Evolutionary conservation across 2,329 filamentous ascomycete species (phyloP), one percentile per base, ranked within the genome.

Genomic region (Ophiostoma sp.): DNA sequence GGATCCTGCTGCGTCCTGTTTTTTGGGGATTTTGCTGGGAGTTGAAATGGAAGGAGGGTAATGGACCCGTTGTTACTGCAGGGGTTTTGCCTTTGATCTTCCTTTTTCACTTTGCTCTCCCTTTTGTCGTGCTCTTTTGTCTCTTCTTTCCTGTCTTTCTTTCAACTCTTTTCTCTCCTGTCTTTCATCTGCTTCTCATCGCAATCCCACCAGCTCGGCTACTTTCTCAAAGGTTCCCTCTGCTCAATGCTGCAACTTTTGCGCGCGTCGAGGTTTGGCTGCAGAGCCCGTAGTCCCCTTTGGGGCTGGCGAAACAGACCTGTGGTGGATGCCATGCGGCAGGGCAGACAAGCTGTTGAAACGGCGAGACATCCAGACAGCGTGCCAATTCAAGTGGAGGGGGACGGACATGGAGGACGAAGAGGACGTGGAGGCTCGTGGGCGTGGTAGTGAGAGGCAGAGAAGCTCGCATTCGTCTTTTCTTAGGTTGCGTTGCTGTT

Each of bases 231-330:
- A 52, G 2, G 50, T n/a, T 19, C 9, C 11, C 12, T 33, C n/a
- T 42, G 33, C 59, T 33, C 42, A 42, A 25, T 42, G 59, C 19
- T 39, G 28, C 28, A 52, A 42, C 1, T 39, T 7, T n/a, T 28
- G 39, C n/a, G 50, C 15, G 31, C n/a, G 52, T 63, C 55, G 0
- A 50, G 36, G 36, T 25, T 48, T 71, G 69, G 36, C 52, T 45
- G 69, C 69, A 57, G 33, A 1, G 17, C 36, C 12, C 52, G 64
- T 71, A 71, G 57, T 63, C 69, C 57, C 5, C 42, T 71, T 71
- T 64, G 55, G 69, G 69, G 39, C 19, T 63, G 55, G 57, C 69
- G 69, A 71, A 50, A 52, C 69, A 28, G 55, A 33, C 69, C 55
- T 25, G 69, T 9, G 69, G 22, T 63, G 69, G 42, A 17, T 68